Evolutionary conservation across 257 asterid species (phyloP), one percentile per base, ranked within the genome.

Genomic region (Salvia rosmarinus): DNA sequence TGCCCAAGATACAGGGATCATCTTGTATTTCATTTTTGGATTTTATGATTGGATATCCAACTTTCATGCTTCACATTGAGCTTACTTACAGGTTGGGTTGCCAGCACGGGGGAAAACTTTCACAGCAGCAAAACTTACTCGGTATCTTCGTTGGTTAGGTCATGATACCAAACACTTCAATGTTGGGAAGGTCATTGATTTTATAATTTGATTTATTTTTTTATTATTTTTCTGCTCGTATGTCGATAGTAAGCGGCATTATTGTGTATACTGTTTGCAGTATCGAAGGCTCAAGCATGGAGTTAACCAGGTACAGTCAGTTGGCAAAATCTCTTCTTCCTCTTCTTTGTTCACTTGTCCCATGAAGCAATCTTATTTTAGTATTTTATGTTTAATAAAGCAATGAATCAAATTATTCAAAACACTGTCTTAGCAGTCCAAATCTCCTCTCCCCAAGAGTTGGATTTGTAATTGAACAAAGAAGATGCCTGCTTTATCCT

Each of bases 91-190:
- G 99, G 99, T 94, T 81, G 99, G 99, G 60, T 79, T 94, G 82
- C 99, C 99, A 66, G 99, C 98, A 75, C 96, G 99, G 46, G 99
- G 99, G 21, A 94, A 94, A 85, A 94, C 99, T 43, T 94, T 94
- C 85, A 94, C 99, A 6, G 98, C 99, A 20, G 99, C 96, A 79
- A 94, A 94, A 85, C 99, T 94, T 56, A 94, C 99, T 63, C 84
- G 99, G 70, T 94, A 94, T 85, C 99, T 94, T 84, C 96, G 99
- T 51, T 94, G 99, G 99, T 85, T 94, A 81, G 99, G 99, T 56
- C 99, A 94, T 85, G 95, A 91, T 40, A 94, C 99, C 82, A 94
- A 94, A 80, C 98, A 94, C 89, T 94, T 94, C 87, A 94, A 94
- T 81, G 98, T 94, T 77, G 99, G 99, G 81, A 94, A 94, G 99